Evolutionary conservation across 352 stramenopile species (phyloP).

Genomic region (Blastocystis hominis): DNA sequence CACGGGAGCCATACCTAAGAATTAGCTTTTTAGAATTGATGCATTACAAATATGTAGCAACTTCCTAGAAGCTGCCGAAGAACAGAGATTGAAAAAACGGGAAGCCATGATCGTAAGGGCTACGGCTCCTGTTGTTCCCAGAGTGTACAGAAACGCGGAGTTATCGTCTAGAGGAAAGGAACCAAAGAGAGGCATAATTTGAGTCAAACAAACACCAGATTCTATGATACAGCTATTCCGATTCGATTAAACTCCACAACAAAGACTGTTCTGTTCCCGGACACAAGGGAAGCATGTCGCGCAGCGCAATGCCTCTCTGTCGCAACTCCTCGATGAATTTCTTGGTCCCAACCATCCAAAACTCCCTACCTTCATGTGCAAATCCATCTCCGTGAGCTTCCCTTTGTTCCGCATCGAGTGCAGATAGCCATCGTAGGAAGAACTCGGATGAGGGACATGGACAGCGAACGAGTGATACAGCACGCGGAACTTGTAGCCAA

Average conservation of each 20-base stretch:
- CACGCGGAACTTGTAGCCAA: slow-evolving; percentile 2
- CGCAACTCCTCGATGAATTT: not conserved
- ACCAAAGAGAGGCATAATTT: not conserved
- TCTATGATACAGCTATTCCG: not conserved
- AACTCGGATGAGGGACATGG: slow-evolving; percentile 37
- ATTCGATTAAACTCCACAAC: not conserved
- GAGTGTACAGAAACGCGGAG: not conserved
- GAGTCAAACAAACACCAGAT: not conserved
- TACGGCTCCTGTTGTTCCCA: not conserved
- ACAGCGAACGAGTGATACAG: slow-evolving; percentile 23
- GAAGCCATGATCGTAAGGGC: not conserved
- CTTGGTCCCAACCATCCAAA: not conserved
- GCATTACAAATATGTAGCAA: slow-evolving; percentile 30
- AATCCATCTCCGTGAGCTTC: slow-evolving; percentile 2
- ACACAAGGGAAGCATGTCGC: not conserved
- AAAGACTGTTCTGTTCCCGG: not conserved
- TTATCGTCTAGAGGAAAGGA: not conserved
- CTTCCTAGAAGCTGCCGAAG: slow-evolving; percentile 28
- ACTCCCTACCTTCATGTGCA: not conserved
- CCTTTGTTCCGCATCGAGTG: not conserved
- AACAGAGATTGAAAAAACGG: not conserved
- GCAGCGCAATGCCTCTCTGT: not conserved
- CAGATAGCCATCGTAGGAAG: not conserved
- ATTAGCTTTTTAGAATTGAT: not conserved
- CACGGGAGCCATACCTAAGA: slow-evolving; percentile 45